Evolutionary conservation across 2,329 filamentous ascomycete species (phyloP).

Genomic region (Ceratocystis lukuohia): DNA sequence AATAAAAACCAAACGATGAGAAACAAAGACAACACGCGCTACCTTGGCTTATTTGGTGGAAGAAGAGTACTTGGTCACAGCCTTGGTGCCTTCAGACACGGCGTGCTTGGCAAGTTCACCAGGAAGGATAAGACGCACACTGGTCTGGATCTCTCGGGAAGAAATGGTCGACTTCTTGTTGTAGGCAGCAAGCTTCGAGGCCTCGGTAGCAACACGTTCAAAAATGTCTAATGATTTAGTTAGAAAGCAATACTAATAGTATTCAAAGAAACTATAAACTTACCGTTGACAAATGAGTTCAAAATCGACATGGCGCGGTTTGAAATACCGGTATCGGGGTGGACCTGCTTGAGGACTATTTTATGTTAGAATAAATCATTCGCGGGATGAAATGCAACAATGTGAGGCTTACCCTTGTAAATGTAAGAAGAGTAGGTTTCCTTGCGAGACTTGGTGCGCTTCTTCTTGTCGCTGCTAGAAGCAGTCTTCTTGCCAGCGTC

Average conservation of each 20-base stretch:
- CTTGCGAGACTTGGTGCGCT: constrained; percentile 99
- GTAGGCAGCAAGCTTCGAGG: constrained; percentile 97
- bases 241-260: constrained; percentile 20
- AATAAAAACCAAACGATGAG: constrained; percentile 37
- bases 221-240: constrained; percentile 65
- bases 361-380: constrained; percentile 16
- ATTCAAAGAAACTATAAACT: constrained; percentile 26
- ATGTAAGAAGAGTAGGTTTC: constrained; percentile 99
- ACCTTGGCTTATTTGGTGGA: constrained; percentile 75
- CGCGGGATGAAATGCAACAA: constrained; percentile 5
- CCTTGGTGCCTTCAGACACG: constrained; percentile 98
- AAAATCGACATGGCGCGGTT: constrained; percentile 99
- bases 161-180: constrained; percentile 99
- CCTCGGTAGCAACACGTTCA: constrained; percentile 96
- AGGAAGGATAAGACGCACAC: constrained; percentile 88
- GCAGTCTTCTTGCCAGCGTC: constrained; percentile 99
- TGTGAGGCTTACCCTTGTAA: constrained; percentile 73
- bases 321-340: constrained; percentile 99
- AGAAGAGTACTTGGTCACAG: constrained; percentile 99
- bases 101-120: constrained; percentile 99
- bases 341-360: constrained; percentile 96
- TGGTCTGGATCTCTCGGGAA: constrained; percentile 98
- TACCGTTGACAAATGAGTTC: constrained; percentile 99
- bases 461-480: constrained; percentile 97
- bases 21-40: constrained; percentile 28